These are phyloP conservation scores for Globisporangium paddicum DNA, from an alignment of 352 stramenopile genomes.

Conservation along the genomic window DNA sequence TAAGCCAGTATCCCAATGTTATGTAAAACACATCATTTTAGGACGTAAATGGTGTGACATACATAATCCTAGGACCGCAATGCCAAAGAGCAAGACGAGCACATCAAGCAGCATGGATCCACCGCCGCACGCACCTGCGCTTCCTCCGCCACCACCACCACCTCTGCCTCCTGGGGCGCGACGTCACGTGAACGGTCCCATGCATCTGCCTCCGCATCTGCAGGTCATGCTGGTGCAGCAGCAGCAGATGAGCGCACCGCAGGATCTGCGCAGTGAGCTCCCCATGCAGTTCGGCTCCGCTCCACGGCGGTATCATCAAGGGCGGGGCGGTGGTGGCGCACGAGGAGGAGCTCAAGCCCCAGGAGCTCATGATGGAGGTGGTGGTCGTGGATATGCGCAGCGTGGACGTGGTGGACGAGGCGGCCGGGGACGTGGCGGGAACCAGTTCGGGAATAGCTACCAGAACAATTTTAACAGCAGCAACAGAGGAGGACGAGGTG, in stretches of 20 bases:
- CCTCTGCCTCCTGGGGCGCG: slow-evolving; percentile 16
- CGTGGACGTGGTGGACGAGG: slow-evolving; percentile 17
- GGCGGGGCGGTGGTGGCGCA: background rate
- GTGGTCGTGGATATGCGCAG: slow-evolving; percentile 3
- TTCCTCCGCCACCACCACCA: slow-evolving; percentile 12
- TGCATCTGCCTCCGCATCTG: slow-evolving; percentile 38
- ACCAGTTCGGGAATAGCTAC: slow-evolving; percentile 15
- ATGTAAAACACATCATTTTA: background rate
- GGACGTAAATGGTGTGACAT: background rate
- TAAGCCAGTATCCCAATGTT: too few species aligned
- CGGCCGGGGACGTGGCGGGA: slow-evolving; percentile 16
- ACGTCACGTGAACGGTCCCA: background rate
- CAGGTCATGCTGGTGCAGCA: slow-evolving; percentile 63
- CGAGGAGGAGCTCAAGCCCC: background rate
- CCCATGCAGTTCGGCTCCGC: slow-evolving; percentile 10
- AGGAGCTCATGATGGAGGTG: slow-evolving; percentile 7
- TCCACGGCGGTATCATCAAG: background rate
- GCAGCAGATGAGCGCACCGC: slow-evolving; percentile 11
- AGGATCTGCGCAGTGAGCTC: slow-evolving; percentile 12
- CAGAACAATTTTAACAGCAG: slow-evolving; percentile 11
- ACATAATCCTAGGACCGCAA: background rate
- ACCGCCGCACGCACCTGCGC: background rate
- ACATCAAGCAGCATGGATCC: background rate
- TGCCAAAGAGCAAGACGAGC: background rate
- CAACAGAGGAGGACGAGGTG: background rate